Evolutionary conservation across 495 filamentous ascomycete genomes (phyloP).

Genomic region (Talaromyces ruber): DNA sequence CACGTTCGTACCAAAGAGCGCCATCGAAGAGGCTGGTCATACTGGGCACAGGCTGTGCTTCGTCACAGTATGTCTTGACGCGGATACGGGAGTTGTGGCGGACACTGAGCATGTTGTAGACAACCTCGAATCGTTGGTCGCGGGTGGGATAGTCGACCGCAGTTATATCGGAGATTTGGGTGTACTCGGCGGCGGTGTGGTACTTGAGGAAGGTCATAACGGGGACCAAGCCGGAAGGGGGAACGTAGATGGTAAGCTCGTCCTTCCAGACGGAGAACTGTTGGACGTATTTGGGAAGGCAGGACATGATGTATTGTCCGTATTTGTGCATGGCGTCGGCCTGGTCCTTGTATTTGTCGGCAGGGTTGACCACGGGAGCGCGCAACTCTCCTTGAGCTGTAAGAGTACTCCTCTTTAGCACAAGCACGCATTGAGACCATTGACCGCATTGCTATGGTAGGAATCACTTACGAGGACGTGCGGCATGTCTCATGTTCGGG

Average conservation of each 20-base stretch:
- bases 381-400: conserved; percentile 55
- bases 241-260: conserved; percentile 88
- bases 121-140: conserved; percentile 91
- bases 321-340: conserved; percentile 82
- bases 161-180: conserved; percentile 84
- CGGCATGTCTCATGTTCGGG: conserved; percentile 61
- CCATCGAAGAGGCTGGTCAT: conserved; percentile 82
- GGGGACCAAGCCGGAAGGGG: conserved; percentile 78
- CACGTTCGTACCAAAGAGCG: conserved; percentile 97
- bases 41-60: conserved; percentile 89
- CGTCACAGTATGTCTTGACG: conserved; percentile 98
- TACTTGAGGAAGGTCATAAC: conserved; percentile 94
- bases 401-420: background rate
- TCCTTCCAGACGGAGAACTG: conserved; percentile 99
- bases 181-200: conserved; percentile 96
- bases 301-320: conserved; percentile 92
- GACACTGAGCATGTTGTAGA: conserved; percentile 94
- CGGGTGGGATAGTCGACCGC: conserved; percentile 92
- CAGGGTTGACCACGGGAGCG: conserved; percentile 78
- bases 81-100: conserved; percentile 94
- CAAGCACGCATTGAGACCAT: background rate
- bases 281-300: conserved; percentile 94
- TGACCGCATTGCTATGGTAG: background rate
- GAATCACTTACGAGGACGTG: conserved; percentile 48
- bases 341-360: conserved; percentile 84